Evolutionary conservation across 2,329 filamentous ascomycete genomes (phyloP).

Genomic region (Trichoderma lentiforme): DNA sequence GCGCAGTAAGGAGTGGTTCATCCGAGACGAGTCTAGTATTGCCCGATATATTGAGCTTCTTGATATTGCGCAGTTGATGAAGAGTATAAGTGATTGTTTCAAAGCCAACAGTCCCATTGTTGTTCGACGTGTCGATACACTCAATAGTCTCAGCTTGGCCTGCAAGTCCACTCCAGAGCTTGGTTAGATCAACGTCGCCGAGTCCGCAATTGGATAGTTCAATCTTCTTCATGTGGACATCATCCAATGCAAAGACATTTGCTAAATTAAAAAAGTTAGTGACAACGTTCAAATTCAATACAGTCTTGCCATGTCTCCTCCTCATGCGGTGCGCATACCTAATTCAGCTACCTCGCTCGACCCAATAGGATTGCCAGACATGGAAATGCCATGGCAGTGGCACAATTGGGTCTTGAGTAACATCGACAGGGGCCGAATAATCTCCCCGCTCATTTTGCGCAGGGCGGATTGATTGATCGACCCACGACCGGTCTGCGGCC

Average conservation of each 20-base stretch:
- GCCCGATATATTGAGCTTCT: conserved; percentile 48
- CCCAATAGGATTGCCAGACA: conserved; percentile 50
- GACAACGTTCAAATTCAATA: neutral
- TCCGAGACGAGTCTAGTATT: conserved; percentile 47
- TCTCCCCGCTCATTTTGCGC: conserved; percentile 35
- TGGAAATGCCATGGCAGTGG: conserved; percentile 48
- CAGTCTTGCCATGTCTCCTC: no score
- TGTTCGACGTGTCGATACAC: conserved; percentile 51
- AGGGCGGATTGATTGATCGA: conserved; percentile 24
- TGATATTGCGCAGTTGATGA: conserved; percentile 42
- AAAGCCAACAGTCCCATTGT: conserved; percentile 50
- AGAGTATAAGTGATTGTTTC: conserved; percentile 45
- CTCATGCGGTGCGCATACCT: conserved; percentile 33
- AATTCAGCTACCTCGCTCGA: conserved; percentile 47
- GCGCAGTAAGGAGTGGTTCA: conserved; percentile 46
- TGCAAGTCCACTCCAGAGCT: conserved; percentile 47
- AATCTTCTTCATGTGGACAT: conserved; percentile 44
- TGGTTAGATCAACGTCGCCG: conserved; percentile 45
- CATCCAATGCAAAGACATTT: conserved; percentile 33
- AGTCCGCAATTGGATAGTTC: conserved; percentile 52
- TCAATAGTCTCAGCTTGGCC: conserved; percentile 46
- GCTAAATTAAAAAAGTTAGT: conserved; percentile 20
- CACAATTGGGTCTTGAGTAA: conserved; percentile 46
- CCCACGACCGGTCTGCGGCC: conserved; percentile 25
- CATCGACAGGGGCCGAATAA: conserved; percentile 48